Base-by-base conservation (phyloP, 2,329 filamentous ascomycete genomes). In the Periglandula ipomoeae region DNA sequence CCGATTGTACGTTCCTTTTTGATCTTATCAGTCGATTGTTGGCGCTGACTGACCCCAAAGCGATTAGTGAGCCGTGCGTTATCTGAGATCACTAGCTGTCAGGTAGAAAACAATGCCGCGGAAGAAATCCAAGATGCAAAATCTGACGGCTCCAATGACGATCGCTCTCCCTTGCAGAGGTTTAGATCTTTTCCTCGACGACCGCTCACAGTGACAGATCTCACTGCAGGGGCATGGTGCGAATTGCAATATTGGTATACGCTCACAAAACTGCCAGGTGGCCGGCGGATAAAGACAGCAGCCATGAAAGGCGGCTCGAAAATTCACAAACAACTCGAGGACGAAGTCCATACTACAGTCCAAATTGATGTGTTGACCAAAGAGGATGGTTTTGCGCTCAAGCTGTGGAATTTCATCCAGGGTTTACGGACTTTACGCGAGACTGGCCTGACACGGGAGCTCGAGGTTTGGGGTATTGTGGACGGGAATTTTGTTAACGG, bases 171-270 rank as follows among this genome's bases (percentile, higher is more conserved):
- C 0, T 69, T 96, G 2, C 76, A 89, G 53, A 81, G 85, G 30
- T 95, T 95, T 58, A 84, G 90, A 34, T 81, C 81, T 1, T 82
- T 78, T 49, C 88, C 88, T 0, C 84, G 76, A 59, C 91, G 88
- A 61, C 81, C 87, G 0, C 75, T 97, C 7, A 89, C 87, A 0
- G 93, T 97, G 1, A 89, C 87, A 2, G 93, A 98, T 64, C 70
- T 97, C 22, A 81, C 90, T 0, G 85, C 88, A 1, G 90, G 90
- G 2, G 84, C 90, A 7, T 98, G 93, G 93, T 98, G 93, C 64
- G 91, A 98, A 66, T 66, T 97, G 51, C 90, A 97, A 64, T 94
- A 95, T 59, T 89, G 82, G 73, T 96, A 94, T 67, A 87, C 82
- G 0, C 74, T 98, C 48, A 87, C 83, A 3, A 82, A 80, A 48